A percentile compares a stretch with the other conserved stretches of the same genome.
phyloP scores from a whole-genome alignment of 805 yeast species.

The Ogataea pini region DNA sequence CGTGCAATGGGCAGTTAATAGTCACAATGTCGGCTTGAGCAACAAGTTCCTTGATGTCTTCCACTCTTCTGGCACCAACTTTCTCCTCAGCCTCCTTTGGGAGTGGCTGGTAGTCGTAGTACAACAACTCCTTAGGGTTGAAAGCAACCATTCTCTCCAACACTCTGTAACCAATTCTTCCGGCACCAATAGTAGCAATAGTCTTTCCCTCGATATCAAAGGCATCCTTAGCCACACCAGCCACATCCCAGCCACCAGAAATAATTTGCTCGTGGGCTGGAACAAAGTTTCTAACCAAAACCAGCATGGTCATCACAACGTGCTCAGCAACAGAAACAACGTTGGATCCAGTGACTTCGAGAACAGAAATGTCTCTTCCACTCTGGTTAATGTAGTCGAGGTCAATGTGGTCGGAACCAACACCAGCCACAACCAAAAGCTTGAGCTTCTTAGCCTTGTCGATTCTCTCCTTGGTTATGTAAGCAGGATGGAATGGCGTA shows the following conservation, averaged over 20 bases:
- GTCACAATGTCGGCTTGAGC: slow-evolving; percentile 71
- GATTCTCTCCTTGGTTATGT: slow-evolving; percentile 65
- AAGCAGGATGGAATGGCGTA: slow-evolving; percentile 83
- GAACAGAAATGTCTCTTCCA: slow-evolving; percentile 61
- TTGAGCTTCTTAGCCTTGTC: slow-evolving; percentile 71
- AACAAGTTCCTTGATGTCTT: slow-evolving; percentile 62
- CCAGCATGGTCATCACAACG: slow-evolving; percentile 70
- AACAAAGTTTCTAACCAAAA: slow-evolving; percentile 72
- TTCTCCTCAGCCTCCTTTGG: slow-evolving; percentile 58
- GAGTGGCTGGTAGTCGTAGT: slow-evolving; percentile 73
- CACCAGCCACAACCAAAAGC: slow-evolving; percentile 76
- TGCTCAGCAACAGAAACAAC: slow-evolving; percentile 83
- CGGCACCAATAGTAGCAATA: slow-evolving; percentile 79
- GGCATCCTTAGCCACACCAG: slow-evolving; percentile 70
- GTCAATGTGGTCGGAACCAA: slow-evolving; percentile 82
- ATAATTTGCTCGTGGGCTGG: slow-evolving; percentile 74
- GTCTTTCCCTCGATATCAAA: slow-evolving; percentile 77
- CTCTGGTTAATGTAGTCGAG: slow-evolving; percentile 61
- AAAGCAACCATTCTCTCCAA: slow-evolving; percentile 71
- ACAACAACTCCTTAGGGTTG: slow-evolving; percentile 70
- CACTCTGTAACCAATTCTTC: slow-evolving; percentile 77
- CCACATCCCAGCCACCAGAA: slow-evolving; percentile 71
- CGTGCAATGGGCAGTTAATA: slow-evolving; percentile 76
- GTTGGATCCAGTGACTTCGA: slow-evolving; percentile 83
- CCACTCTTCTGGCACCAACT: slow-evolving; percentile 62